phyloP scores from a whole-genome alignment of 352 stramenopile species.

The Phytophthora sp. region DNA sequence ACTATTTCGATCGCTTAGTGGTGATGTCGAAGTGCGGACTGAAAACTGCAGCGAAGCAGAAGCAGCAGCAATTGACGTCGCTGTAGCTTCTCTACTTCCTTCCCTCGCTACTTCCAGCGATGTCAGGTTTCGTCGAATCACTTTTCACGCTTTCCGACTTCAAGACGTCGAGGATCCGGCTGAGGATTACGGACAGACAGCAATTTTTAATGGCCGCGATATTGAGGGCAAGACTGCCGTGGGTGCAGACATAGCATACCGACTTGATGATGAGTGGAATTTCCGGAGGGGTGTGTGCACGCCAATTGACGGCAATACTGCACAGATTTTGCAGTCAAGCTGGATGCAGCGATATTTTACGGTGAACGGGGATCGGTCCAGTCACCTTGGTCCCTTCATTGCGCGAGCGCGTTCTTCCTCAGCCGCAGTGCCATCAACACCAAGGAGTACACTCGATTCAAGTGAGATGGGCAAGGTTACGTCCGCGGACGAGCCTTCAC shows the following conservation, averaged over 20 bases:
- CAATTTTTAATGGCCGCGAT: slow-evolving; percentile 41
- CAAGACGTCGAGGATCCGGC: slow-evolving; percentile 42
- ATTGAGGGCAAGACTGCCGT: background rate
- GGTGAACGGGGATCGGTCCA: slow-evolving; percentile 48
- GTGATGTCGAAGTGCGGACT: slow-evolving; percentile 28
- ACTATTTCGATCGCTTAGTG: slow-evolving; percentile 39
- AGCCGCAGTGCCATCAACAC: background rate
- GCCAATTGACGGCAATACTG: slow-evolving; percentile 58
- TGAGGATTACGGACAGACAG: slow-evolving; percentile 66
- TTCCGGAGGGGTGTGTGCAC: slow-evolving; percentile 43
- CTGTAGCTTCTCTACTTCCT: slow-evolving; percentile 27
- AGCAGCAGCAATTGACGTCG: slow-evolving; percentile 22
- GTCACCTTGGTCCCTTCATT: slow-evolving; percentile 46
- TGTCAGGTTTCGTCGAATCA: slow-evolving; percentile 33
- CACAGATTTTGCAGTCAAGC: slow-evolving; percentile 52
- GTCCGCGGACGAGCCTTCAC: background rate
- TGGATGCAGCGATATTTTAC: slow-evolving; percentile 53
- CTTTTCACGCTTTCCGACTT: slow-evolving; percentile 53
- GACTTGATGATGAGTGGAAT: slow-evolving; percentile 45
- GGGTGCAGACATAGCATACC: slow-evolving; percentile 15
- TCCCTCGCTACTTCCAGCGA: background rate
- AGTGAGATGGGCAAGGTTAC: background rate
- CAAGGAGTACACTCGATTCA: background rate
- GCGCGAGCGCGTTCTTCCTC: background rate
- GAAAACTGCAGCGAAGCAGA: slow-evolving; percentile 22